These are phyloP conservation scores for Lipomyces sp. DNA, from an alignment of 805 yeast genomes.

Conservation along the genomic window DNA sequence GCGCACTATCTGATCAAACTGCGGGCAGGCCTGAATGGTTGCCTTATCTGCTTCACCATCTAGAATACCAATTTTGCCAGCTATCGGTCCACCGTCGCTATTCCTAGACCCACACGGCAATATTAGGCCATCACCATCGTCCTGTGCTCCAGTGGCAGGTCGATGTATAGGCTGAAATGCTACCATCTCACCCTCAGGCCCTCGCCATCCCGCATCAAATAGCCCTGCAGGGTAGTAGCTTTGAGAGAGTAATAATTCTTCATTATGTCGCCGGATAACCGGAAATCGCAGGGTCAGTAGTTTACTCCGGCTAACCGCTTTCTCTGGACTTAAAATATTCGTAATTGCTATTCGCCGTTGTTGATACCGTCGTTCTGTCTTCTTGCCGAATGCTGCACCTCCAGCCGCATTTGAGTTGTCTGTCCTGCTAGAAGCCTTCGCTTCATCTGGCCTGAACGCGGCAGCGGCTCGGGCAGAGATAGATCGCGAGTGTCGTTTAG, in stretches of 20 bases:
- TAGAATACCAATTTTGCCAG: background rate
- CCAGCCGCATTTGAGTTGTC: background rate
- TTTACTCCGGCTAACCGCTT: constrained; percentile 13
- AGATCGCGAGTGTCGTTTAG: constrained; percentile 10
- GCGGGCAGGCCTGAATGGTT: background rate
- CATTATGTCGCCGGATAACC: background rate
- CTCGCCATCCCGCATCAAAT: constrained; percentile 20
- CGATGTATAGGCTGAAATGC: background rate
- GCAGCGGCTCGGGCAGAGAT: constrained; percentile 16
- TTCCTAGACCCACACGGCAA: background rate
- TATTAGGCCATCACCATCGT: background rate
- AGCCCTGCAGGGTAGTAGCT: constrained; percentile 1
- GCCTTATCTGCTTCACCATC: background rate
- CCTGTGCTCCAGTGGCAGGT: background rate
- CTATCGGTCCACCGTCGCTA: background rate
- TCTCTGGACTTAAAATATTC: constrained; percentile 15
- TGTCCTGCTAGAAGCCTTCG: constrained; percentile 2
- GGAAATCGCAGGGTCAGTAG: constrained; percentile 14
- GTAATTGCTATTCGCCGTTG: constrained; percentile 1
- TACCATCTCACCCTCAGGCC: constrained; percentile 9
- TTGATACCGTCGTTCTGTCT: background rate
- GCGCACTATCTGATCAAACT: background rate
- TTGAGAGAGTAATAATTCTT: background rate
- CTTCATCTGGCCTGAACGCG: background rate
- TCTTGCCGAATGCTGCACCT: background rate